Percentiles rank a stretch among this genome's conserved stretches.
Conservation (phyloP, 106 monocot genomes). For the Posidonia australis region DNA sequence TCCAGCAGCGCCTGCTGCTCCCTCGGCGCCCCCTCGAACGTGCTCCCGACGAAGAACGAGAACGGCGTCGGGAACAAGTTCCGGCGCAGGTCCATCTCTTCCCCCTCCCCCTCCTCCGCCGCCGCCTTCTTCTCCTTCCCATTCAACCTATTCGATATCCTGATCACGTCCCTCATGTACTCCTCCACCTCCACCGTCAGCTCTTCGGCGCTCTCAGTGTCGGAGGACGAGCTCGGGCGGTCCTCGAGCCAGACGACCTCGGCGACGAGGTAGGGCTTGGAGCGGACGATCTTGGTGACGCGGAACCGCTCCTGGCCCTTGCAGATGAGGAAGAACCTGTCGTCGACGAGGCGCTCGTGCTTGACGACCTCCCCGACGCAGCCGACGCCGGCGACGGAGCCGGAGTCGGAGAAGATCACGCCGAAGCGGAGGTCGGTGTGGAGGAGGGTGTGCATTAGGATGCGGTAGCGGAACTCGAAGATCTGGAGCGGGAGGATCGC, state of each 20-base stretch:
- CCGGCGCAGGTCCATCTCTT: slow-evolving; percentile 35
- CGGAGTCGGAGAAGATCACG: slow-evolving; percentile 63
- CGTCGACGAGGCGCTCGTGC: slow-evolving; percentile 82
- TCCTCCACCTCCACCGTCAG: slow-evolving; percentile 67
- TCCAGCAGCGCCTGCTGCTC: slow-evolving; percentile 94
- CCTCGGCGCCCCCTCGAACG: slow-evolving; percentile 70
- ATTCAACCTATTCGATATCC: slow-evolving; percentile 68
- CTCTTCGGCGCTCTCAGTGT: slow-evolving; percentile 19
- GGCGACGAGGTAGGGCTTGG: slow-evolving; percentile 79
- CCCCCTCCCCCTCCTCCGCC: slow-evolving; percentile 7
- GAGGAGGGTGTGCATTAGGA: slow-evolving; percentile 94
- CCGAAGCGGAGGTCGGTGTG: slow-evolving; percentile 83
- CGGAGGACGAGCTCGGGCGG: slow-evolving; percentile 39
- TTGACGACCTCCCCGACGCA: slow-evolving; percentile 92
- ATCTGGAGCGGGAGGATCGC: slow-evolving; percentile 79
- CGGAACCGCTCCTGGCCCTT: slow-evolving; percentile 96
- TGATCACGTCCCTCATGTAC: slow-evolving; percentile 75
- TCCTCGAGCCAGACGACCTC: slow-evolving; percentile 82
- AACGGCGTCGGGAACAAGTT: slow-evolving; percentile 77
- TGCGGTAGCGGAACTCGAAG: slow-evolving; percentile 98
- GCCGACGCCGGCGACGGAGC: slow-evolving; percentile 52
- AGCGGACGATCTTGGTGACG: slow-evolving; percentile 39
- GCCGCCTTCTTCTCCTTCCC: slow-evolving; percentile 42
- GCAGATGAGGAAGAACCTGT: slow-evolving; percentile 92
- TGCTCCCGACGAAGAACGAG: slow-evolving; percentile 90